Base-by-base conservation (phyloP, 306 rosid species). In the Prunus padus region DNA sequence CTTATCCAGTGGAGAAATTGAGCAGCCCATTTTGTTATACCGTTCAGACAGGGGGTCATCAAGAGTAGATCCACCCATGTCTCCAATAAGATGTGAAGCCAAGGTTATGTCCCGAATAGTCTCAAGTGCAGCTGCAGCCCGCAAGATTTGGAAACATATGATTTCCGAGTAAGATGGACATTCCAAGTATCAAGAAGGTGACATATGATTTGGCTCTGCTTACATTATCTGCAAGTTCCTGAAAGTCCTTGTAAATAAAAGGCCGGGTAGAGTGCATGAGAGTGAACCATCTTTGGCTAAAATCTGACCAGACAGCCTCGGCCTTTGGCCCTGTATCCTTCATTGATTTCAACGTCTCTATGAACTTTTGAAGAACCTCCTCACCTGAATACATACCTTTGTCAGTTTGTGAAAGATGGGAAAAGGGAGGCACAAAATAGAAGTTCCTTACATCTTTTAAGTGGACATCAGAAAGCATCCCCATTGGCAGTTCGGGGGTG, bases 241-340 rank as follows among this genome's bases (percentile, higher is more conserved):
- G 90, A 65, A 76, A 80, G 71, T 95, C 91, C 78, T 86, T 82
- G 82, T 92, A 92, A 52, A 78, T 86, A 77, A 92, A 89, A 77
- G 98, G 96, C 74, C 96, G 83, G 7, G 97, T 86, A 20, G 97
- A 90, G 65, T 85, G 96, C 92, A 95, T 86, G 6, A 95, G 86
- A 70, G 93, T 86, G 80, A 95, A 90, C 97, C 97, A 95, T 80
- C 86, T 90, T 74, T 95, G 96, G 86, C 98, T 92, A 52, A 87
- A 95, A 68, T 90, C 97, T 2, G 89, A 82, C 98, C 98, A 89
- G 45, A 87, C 77, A 46, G 89, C 97, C 75, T 86, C 96, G 11
- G 93, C 86, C 70, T 84, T 85, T 2, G 82, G 86, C 19, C 96
- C 92, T 0, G 84, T 77, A 60, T 94, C 96, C 45, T 85, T 68